phyloP scores from a whole-genome alignment of 305 asterid species.

The Rubia occidens region DNA sequence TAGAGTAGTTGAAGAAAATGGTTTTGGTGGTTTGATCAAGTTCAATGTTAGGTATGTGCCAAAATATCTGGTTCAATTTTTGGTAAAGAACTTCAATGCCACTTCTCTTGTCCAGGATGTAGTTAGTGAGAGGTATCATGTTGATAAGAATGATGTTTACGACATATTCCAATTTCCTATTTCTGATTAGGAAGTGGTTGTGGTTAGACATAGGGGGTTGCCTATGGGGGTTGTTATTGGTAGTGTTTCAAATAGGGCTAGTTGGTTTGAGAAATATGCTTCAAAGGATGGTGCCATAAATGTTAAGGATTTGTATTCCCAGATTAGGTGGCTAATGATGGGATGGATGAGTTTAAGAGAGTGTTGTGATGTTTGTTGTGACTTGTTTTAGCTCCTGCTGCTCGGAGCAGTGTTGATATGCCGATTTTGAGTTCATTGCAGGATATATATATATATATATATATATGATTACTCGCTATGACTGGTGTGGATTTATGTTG shows the following conservation, averaged over 20 bases:
- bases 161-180: not conserved
- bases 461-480: too few relatives aligned
- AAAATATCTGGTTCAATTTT: not conserved
- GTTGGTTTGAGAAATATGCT: not conserved
- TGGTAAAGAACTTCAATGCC: not conserved
- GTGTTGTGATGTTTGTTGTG: not conserved
- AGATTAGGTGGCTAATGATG: not conserved
- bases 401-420: not conserved
- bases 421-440: too few relatives aligned
- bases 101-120: not conserved
- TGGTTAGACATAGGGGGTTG: not conserved
- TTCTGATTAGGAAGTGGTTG: not conserved
- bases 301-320: not conserved
- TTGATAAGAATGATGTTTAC: not conserved
- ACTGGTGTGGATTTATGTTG: too few relatives aligned
- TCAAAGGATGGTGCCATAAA: not conserved
- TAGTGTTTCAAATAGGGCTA: not conserved
- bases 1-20: not conserved
- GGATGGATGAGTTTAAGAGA: not conserved
- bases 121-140: not conserved
- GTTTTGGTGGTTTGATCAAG: not conserved
- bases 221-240: not conserved
- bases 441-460: too few relatives aligned
- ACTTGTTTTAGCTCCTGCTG: not conserved
- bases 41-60: not conserved